A percentile compares a stretch with the other conserved stretches of the same genome.
Conservation (phyloP, 2,329 filamentous ascomycete genomes). For the Paecilomyces variotii region DNA sequence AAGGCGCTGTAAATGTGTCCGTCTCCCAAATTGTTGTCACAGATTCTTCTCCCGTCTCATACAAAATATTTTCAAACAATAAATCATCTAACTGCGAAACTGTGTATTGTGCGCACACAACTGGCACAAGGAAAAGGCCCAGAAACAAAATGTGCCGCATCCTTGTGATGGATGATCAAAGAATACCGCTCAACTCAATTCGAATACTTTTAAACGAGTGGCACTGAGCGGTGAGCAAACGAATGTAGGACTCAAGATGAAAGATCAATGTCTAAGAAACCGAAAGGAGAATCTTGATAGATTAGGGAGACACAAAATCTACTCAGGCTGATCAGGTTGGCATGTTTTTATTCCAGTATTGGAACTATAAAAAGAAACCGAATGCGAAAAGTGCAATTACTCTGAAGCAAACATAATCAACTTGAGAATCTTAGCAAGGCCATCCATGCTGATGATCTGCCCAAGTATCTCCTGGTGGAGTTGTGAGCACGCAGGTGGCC, state of each 20-base stretch:
- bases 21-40: background rate
- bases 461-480: background rate
- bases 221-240: background rate
- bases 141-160: background rate
- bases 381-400: background rate
- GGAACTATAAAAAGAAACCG: background rate
- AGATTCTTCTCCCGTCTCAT: background rate
- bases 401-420: background rate
- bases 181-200: background rate
- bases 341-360: background rate
- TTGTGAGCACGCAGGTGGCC: background rate
- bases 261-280: background rate
- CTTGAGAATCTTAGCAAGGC: background rate
- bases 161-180: background rate
- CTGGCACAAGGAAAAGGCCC: background rate
- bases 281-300: background rate
- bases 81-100: background rate
- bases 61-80: background rate
- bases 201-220: background rate
- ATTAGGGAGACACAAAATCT: background rate
- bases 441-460: background rate
- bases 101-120: background rate
- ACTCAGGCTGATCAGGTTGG: background rate
- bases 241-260: background rate
- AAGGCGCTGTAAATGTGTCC: slow-evolving; percentile 1